Evolutionary conservation across 192 early-diverging fungal species (phyloP).

Genomic region (Oehlia diaphana): DNA sequence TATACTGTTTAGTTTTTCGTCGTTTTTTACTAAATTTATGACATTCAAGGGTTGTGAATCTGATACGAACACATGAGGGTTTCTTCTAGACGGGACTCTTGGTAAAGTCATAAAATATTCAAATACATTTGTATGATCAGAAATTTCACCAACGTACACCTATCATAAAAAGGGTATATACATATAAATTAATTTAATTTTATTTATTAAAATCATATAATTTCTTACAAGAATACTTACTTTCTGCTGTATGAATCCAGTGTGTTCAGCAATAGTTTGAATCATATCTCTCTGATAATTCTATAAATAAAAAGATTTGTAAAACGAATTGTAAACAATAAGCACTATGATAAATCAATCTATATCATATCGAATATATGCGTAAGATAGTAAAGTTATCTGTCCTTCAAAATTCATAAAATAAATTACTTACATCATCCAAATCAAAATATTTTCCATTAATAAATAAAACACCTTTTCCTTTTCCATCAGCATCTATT

Average conservation of each 20-base stretch:
- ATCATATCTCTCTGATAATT: constrained; percentile 34
- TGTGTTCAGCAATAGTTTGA: constrained; percentile 31
- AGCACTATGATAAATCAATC: too few relatives aligned
- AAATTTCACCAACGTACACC: constrained; percentile 56
- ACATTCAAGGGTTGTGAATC: constrained; percentile 44
- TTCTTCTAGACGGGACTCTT: constrained; percentile 61
- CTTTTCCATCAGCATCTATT: constrained; percentile 31
- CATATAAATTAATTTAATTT: not conserved
- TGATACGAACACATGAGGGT: constrained; percentile 60
- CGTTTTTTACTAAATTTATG: constrained; percentile 34
- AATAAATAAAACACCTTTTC: constrained; percentile 62
- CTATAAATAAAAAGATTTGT: constrained; percentile 26
- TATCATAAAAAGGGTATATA: constrained; percentile 11
- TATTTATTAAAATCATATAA: too few relatives aligned
- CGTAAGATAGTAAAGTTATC: too few relatives aligned
- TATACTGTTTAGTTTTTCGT: not conserved
- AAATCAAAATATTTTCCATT: constrained; percentile 78
- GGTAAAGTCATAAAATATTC: constrained; percentile 70
- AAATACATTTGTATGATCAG: constrained; percentile 59
- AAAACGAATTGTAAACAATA: not conserved
- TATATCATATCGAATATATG: too few relatives aligned
- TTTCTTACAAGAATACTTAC: constrained; percentile 28
- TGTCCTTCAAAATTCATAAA: not conserved
- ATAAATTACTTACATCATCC: constrained; percentile 44
- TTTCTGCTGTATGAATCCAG: constrained; percentile 30